phyloP scores from a whole-genome alignment of 257 asterid species.

The Cinchona pubescens region DNA sequence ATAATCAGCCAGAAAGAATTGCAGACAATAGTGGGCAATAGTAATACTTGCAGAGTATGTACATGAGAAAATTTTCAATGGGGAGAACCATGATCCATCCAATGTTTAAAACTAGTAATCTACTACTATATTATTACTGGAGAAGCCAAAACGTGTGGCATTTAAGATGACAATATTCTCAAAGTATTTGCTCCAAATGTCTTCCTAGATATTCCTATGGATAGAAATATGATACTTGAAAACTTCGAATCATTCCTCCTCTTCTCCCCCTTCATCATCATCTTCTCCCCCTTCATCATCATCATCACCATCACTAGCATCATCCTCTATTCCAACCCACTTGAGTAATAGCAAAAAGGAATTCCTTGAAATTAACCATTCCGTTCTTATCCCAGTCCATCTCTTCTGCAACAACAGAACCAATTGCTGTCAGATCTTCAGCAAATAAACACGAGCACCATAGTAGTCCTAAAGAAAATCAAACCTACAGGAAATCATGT shows the following conservation, averaged over 20 bases:
- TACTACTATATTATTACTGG: neutral
- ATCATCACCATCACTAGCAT: constrained; percentile 60
- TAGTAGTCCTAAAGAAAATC: neutral
- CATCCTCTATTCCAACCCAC: constrained; percentile 85
- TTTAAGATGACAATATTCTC: neutral
- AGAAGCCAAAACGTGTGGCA: neutral
- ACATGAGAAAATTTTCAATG: neutral
- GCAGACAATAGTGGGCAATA: neutral
- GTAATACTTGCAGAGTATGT: neutral
- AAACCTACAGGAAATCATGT: neutral
- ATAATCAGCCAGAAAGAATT: no score
- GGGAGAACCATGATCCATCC: neutral
- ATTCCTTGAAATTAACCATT: constrained; percentile 83
- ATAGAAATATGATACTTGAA: neutral
- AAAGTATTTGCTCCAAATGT: neutral
- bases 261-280: constrained; percentile 23
- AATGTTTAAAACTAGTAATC: neutral
- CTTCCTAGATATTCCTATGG: neutral
- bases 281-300: no score
- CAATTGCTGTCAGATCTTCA: neutral
- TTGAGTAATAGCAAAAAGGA: constrained; percentile 82
- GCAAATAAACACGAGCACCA: neutral
- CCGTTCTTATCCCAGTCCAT: constrained; percentile 98
- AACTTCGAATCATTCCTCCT: neutral
- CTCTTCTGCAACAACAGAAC: constrained; percentile 60